phyloP scores from a whole-genome alignment of 2,329 filamentous ascomycete species.

The Fusarium sp. region DNA sequence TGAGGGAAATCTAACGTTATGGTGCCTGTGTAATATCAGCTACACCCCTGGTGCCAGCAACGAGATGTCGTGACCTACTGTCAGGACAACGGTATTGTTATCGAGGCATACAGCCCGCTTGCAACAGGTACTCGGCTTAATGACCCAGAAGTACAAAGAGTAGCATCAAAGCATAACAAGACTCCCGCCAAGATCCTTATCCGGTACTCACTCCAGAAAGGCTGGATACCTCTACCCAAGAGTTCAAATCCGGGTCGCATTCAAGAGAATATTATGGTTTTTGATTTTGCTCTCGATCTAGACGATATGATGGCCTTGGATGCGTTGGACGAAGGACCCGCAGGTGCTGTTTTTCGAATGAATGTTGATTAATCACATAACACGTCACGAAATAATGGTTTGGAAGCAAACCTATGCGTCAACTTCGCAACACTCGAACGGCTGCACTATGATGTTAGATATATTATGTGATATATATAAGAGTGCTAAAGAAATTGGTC shows the following conservation, averaged over 20 bases:
- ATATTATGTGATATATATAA: constrained; percentile 2
- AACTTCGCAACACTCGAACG: neutral
- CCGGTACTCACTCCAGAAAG: constrained; percentile 76
- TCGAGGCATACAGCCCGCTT: constrained; percentile 55
- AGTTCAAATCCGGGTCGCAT: constrained; percentile 69
- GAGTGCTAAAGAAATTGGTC: neutral
- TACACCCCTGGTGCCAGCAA: constrained; percentile 76
- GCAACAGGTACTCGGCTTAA: constrained; percentile 50
- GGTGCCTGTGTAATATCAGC: constrained; percentile 52
- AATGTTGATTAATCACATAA: constrained; percentile 35
- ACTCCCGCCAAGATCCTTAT: constrained; percentile 73
- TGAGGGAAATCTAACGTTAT: neutral
- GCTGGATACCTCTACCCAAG: constrained; percentile 74
- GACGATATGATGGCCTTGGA: constrained; percentile 64
- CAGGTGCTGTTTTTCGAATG: constrained; percentile 46
- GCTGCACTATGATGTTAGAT: constrained; percentile 2
- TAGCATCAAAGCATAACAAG: constrained; percentile 69
- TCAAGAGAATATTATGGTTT: constrained; percentile 68
- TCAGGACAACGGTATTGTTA: constrained; percentile 78
- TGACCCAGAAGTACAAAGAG: constrained; percentile 64
- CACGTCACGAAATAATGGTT: neutral
- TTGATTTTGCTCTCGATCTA: constrained; percentile 64
- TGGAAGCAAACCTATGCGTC: neutral
- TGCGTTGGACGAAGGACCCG: constrained; percentile 41
- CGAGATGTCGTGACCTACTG: constrained; percentile 60